Evolutionary conservation across 345 rosid species (phyloP).

Genomic region (Psidium guajava): DNA sequence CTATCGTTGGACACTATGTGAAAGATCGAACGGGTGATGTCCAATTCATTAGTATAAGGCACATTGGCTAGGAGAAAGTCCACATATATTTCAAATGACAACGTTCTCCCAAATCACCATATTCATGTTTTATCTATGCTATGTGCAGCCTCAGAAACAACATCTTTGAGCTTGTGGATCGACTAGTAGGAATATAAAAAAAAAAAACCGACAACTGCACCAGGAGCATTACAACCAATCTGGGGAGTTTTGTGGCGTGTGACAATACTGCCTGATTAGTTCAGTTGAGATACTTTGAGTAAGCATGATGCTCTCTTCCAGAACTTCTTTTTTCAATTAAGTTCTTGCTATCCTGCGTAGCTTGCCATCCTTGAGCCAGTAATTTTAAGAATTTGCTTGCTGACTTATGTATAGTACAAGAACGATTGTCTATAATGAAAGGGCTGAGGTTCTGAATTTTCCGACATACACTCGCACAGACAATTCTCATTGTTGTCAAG

Average conservation of each 20-base stretch:
- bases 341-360: background rate
- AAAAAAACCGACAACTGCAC: constrained; percentile 97
- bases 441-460: background rate
- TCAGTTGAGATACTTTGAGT: background rate
- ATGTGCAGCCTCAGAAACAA: constrained; percentile 84
- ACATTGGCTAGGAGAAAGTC: background rate
- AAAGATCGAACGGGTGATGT: constrained; percentile 96
- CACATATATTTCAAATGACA: background rate
- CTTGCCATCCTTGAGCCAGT: background rate
- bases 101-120: background rate
- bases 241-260: constrained; percentile 64
- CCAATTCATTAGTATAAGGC: constrained; percentile 94
- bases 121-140: background rate
- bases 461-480: too few species aligned
- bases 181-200: constrained; percentile 89
- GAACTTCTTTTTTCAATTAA: background rate
- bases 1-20: constrained; percentile 93
- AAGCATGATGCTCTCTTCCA: background rate
- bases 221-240: constrained; percentile 85
- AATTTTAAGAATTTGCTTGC: background rate
- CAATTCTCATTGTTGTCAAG: background rate
- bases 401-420: background rate
- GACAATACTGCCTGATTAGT: constrained; percentile 25
- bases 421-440: background rate
- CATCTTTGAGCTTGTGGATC: constrained; percentile 96